Percentiles rank a stretch among this genome's conserved stretches.
phyloP scores from a whole-genome alignment of 768 basidiomycete species.

The Rhizopogon rudus region DNA sequence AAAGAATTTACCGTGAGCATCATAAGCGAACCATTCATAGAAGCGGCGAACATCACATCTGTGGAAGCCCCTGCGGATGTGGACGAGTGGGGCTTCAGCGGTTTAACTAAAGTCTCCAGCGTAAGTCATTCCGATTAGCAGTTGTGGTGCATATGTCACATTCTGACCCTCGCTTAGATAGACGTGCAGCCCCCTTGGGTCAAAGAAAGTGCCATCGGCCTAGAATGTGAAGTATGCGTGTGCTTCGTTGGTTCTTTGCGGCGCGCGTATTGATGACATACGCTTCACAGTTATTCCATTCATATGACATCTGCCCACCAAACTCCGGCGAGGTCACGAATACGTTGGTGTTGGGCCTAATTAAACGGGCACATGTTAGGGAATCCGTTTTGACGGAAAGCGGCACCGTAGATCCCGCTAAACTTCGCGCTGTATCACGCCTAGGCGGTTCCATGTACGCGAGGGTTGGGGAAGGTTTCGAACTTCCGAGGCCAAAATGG shows the following conservation, averaged over 20 bases:
- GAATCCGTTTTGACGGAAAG: constrained; percentile 43
- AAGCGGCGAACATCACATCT: constrained; percentile 52
- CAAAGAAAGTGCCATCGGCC: constrained; percentile 50
- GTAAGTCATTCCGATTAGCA: constrained; percentile 29
- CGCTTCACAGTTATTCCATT: constrained; percentile 41
- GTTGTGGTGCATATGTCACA: constrained; percentile 6
- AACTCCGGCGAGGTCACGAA: constrained; percentile 32
- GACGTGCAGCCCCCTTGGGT: constrained; percentile 49
- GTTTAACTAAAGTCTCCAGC: constrained; percentile 48
- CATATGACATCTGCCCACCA: constrained; percentile 41
- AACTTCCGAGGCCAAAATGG: constrained; percentile 39
- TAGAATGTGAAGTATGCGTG: constrained; percentile 57
- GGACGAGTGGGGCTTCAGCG: constrained; percentile 59
- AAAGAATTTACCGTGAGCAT: constrained; percentile 70
- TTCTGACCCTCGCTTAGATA: constrained; percentile 26
- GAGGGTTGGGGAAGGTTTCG: constrained; percentile 41
- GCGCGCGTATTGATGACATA: constrained; percentile 11
- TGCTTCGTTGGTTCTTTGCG: constrained; percentile 5
- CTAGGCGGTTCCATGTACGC: constrained; percentile 54
- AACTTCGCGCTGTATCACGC: constrained; percentile 45
- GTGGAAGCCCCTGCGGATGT: constrained; percentile 48
- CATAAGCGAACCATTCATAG: constrained; percentile 61
- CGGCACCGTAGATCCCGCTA: constrained; percentile 38
- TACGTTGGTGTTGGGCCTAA: constrained; percentile 47
- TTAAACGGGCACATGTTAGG: constrained; percentile 50